These are phyloP conservation scores for Melanomma pulvis-pyrius DNA, from an alignment of 495 filamentous ascomycete species.

Conservation along the genomic window DNA sequence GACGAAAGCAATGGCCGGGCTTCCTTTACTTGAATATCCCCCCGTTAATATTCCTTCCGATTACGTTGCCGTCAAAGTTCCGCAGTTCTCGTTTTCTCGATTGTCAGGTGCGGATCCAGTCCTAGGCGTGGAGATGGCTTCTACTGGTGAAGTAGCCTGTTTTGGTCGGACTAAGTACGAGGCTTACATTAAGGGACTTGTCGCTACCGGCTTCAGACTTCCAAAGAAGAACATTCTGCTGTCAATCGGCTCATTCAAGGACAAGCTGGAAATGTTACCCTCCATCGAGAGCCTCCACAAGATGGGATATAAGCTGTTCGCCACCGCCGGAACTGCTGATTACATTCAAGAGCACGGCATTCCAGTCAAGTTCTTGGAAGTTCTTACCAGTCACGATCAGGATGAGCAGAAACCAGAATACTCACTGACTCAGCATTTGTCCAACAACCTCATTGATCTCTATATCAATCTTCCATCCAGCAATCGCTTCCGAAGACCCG, in stretches of 20 bases:
- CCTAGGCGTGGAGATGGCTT: conserved; percentile 98
- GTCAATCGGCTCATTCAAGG: conserved; percentile 95
- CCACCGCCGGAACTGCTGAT: conserved; percentile 93
- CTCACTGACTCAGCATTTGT: conserved; percentile 90
- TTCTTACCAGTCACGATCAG: conserved; percentile 66
- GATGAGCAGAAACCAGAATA: conserved; percentile 92
- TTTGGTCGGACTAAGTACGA: conserved; percentile 96
- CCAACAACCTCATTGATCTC: conserved; percentile 95
- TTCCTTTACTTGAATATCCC: conserved; percentile 82
- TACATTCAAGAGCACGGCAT: conserved; percentile 91
- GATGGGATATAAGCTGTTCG: conserved; percentile 91
- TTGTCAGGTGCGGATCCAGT: conserved; percentile 95
- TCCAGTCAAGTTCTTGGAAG: conserved; percentile 87
- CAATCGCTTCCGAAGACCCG: conserved; percentile 92
- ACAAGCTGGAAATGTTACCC: conserved; percentile 95
- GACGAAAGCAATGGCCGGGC: conserved; percentile 91
- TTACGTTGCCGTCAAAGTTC: conserved; percentile 96
- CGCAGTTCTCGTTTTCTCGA: conserved; percentile 97
- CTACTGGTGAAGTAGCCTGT: conserved; percentile 95
- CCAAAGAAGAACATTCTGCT: conserved; percentile 93
- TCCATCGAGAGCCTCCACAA: conserved; percentile 85
- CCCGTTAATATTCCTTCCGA: conserved; percentile 70
- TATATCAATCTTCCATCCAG: conserved; percentile 99
- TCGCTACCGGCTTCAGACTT: conserved; percentile 95
- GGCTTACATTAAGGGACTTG: conserved; percentile 91